These are phyloP conservation scores for Parathielavia hyrcaniae DNA, from an alignment of 495 filamentous ascomycete species.

Conservation along the genomic window DNA sequence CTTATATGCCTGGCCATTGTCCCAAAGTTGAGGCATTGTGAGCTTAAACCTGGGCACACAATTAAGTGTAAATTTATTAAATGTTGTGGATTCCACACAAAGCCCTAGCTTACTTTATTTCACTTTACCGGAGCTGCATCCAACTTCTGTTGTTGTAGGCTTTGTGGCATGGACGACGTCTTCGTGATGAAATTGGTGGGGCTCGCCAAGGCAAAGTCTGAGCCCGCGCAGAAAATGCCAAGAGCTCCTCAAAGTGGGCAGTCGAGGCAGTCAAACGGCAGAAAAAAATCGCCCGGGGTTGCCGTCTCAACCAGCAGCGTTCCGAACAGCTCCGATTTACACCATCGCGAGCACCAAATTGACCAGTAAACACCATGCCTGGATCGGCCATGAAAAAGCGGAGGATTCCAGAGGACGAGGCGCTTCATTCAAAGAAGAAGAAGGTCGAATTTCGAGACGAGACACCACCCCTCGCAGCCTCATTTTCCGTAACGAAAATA, in stretches of 20 bases:
- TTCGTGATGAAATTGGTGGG: neutral
- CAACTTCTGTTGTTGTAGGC: no score
- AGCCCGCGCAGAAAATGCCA: no score
- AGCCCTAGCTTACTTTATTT: no score
- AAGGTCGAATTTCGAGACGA: constrained; percentile 51
- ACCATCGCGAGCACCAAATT: neutral
- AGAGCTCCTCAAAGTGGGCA: no score
- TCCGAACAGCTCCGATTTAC: neutral
- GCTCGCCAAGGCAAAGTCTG: constrained; percentile 5
- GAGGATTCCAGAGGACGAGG: constrained; percentile 55
- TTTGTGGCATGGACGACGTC: no score
- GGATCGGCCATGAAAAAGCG: constrained; percentile 63
- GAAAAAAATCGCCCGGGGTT: constrained; percentile 19
- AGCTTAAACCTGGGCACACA: no score
- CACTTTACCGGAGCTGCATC: no score
- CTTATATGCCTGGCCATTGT: no score
- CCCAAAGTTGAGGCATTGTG: no score
- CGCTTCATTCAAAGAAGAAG: constrained; percentile 49
- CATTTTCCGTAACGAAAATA: constrained; percentile 53
- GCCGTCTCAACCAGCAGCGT: neutral
- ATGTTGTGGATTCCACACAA: neutral
- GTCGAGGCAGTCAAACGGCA: no score
- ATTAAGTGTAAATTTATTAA: no score
- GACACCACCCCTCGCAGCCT: constrained; percentile 19
- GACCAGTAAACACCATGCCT: constrained; percentile 39